These are phyloP conservation scores for Pulveroboletus frians DNA, from an alignment of 768 basidiomycete genomes.

Conservation along the genomic window DNA sequence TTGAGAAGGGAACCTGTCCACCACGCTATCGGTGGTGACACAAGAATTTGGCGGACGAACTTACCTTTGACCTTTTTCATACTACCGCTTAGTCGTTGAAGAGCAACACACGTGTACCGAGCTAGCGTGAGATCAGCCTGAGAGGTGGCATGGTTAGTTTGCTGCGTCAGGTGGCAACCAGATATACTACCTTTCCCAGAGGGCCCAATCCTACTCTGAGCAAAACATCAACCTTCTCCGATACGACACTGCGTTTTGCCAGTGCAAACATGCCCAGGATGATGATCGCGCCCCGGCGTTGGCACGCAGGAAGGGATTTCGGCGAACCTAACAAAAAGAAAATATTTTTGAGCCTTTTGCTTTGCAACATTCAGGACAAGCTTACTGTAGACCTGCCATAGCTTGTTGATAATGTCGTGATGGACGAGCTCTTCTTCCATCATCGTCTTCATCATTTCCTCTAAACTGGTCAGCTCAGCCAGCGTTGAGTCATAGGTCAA, in stretches of 20 bases:
- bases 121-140: slow-evolving; percentile 88
- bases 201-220: slow-evolving; percentile 83
- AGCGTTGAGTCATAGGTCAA: slow-evolving; percentile 88
- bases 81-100: slow-evolving; percentile 89
- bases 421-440: slow-evolving; percentile 87
- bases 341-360: neutral
- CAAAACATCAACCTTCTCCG: slow-evolving; percentile 78
- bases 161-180: neutral
- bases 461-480: slow-evolving; percentile 91
- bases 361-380: neutral
- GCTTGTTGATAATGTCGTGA: slow-evolving; percentile 76
- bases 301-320: slow-evolving; percentile 68
- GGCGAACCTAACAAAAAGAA: slow-evolving; percentile 52
- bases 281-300: slow-evolving; percentile 92
- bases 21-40: neutral
- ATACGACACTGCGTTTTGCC: slow-evolving; percentile 71
- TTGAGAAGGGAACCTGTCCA: slow-evolving; percentile 75
- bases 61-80: slow-evolving; percentile 95
- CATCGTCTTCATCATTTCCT: slow-evolving; percentile 96
- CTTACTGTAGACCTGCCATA: slow-evolving; percentile 96
- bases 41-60: neutral
- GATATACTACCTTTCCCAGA: slow-evolving; percentile 62
- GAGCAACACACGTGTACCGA: slow-evolving; percentile 87
- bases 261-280: slow-evolving; percentile 96
- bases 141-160: neutral